These are phyloP conservation scores for Castanea sativa DNA, from an alignment of 306 rosid species.

Conservation along the genomic window DNA sequence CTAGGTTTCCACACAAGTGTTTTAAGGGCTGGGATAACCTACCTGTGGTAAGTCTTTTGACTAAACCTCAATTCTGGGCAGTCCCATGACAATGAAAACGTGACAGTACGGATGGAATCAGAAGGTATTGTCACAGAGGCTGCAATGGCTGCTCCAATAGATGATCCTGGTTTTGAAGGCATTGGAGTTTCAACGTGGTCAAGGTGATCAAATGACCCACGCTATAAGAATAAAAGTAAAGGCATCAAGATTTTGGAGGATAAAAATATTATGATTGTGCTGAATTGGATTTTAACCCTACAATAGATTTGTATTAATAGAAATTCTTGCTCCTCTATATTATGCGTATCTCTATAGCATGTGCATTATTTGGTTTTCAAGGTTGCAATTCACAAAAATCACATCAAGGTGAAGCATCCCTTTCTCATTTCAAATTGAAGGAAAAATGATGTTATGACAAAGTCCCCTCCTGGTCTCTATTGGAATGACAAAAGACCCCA, in stretches of 20 bases:
- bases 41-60: slow-evolving; percentile 75
- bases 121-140: slow-evolving; percentile 79
- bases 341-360: background rate
- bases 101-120: slow-evolving; percentile 56
- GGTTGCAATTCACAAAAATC: background rate
- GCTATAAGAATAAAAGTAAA: slow-evolving; percentile 40
- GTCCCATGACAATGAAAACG: slow-evolving; percentile 95
- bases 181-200: slow-evolving; percentile 37
- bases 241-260: slow-evolving; percentile 7
- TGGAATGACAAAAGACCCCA: background rate
- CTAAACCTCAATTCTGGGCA: slow-evolving; percentile 79
- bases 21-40: slow-evolving; percentile 24
- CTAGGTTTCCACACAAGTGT: background rate
- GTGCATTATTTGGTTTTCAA: background rate
- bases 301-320: background rate
- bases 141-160: slow-evolving; percentile 94
- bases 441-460: background rate
- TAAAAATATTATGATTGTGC: background rate
- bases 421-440: background rate
- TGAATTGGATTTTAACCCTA: background rate
- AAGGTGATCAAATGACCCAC: slow-evolving; percentile 78
- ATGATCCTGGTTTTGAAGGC: slow-evolving; percentile 81
- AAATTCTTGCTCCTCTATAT: background rate
- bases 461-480: background rate
- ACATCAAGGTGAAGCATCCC: background rate